Evolutionary conservation across 768 basidiomycete genomes (phyloP).

Genomic region (Boletus pseudo-olivaceus): DNA sequence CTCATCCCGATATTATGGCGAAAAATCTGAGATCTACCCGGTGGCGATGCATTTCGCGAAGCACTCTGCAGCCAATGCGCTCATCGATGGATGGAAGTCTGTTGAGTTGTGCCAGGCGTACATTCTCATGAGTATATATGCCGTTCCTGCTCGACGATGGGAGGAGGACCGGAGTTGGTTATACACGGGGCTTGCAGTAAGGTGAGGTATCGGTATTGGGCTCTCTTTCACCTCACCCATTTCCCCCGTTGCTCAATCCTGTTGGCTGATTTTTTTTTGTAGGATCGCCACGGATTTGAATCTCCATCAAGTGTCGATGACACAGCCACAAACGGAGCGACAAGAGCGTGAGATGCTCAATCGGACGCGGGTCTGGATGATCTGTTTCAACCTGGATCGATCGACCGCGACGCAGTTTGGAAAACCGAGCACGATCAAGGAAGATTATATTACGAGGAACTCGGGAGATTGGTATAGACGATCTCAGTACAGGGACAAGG

Average conservation of each 20-base stretch:
- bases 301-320: constrained; percentile 62
- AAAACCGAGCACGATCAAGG: constrained; percentile 84
- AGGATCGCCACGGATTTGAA: constrained; percentile 90
- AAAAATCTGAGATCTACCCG: constrained; percentile 80
- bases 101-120: constrained; percentile 92
- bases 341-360: constrained; percentile 84
- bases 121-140: constrained; percentile 80
- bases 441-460: constrained; percentile 74
- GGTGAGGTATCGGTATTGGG: constrained; percentile 33
- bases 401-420: constrained; percentile 88
- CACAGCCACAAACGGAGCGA: constrained; percentile 65
- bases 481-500: constrained; percentile 58
- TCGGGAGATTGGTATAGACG: constrained; percentile 74
- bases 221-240: not conserved
- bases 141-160: constrained; percentile 77
- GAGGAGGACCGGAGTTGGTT: constrained; percentile 91
- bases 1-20: constrained; percentile 73
- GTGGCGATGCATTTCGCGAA: constrained; percentile 90
- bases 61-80: constrained; percentile 73
- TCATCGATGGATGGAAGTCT: constrained; percentile 80
- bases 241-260: not conserved
- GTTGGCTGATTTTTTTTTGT: not conserved
- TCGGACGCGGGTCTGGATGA: constrained; percentile 84
- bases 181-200: constrained; percentile 82
- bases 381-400: constrained; percentile 85